Evolutionary conservation across 2,329 filamentous ascomycete species (phyloP).

Genomic region (Alternaria gaisen): DNA sequence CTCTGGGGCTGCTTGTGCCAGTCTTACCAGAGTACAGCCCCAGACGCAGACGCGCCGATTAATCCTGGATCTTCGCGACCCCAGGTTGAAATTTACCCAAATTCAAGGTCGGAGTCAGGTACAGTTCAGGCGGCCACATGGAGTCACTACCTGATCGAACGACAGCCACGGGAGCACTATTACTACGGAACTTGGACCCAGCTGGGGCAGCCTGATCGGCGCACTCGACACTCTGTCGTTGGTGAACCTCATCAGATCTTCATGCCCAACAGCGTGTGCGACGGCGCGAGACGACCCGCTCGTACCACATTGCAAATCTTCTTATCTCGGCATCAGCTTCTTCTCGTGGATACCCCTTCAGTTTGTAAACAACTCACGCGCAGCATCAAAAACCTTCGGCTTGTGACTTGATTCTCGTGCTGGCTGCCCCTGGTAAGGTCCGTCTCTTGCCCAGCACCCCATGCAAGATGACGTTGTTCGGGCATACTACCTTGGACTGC

Average conservation of each 20-base stretch:
- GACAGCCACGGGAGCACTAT: slow-evolving; percentile 19
- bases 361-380: background rate
- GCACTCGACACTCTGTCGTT: slow-evolving; percentile 27
- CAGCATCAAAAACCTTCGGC: background rate
- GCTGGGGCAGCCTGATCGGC: slow-evolving; percentile 22
- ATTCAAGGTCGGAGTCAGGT: slow-evolving; percentile 8
- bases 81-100: background rate
- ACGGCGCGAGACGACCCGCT: slow-evolving; percentile 31
- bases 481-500: slow-evolving; percentile 11
- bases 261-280: slow-evolving; percentile 20
- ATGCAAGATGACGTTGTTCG: slow-evolving; percentile 20
- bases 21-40: background rate
- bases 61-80: background rate
- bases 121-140: slow-evolving; percentile 16
- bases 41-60: slow-evolving; percentile 2
- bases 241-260: slow-evolving; percentile 14
- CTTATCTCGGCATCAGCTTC: background rate
- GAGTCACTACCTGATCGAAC: slow-evolving; percentile 23
- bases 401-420: slow-evolving; percentile 8
- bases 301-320: slow-evolving; percentile 10
- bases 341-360: slow-evolving; percentile 2
- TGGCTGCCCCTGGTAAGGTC: background rate
- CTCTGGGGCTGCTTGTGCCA: slow-evolving; percentile 1
- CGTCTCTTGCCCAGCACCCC: slow-evolving; percentile 9
- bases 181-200: slow-evolving; percentile 8